Base-by-base conservation (phyloP, 2,329 filamentous ascomycete genomes). In the Fusarium sp. region DNA sequence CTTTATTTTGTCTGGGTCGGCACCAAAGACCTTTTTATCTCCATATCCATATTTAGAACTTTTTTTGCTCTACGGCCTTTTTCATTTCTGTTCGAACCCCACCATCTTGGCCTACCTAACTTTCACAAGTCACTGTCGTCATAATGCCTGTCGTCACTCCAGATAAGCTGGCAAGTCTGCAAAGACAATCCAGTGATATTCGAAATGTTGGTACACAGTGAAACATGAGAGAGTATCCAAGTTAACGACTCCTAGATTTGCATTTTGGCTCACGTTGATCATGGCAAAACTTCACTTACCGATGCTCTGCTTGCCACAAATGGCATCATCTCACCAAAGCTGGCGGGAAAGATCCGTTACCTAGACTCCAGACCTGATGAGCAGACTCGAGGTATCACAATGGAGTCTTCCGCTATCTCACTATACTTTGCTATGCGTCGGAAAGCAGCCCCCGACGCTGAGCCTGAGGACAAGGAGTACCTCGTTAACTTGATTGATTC, bases 371-470 rank as follows among this genome's bases (percentile, higher is more conserved):
- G 96, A 45, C 95, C 95, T 3, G 96, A 99, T 81, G 96, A 99
- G 81, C 96, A 99, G 82, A 88, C 93, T 18, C 91, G 96, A 71
- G 96, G 96, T 60, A 99, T 99, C 78, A 99, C 96, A n/a, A 99
- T 99, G 96, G 96, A 99, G 81, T 98, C 96, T 1, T 98, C 95
- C 8, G 96, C 96, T 68, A 99, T 99, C 71, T 98, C 96, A 1
- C 86, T 99, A 34, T 97, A 92, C 82, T 99, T 99, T 80, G 97
- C 95, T 38, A 93, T 98, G 87, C 84, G 97, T 57, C 88, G 95
- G 73, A 89, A 93, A 73, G 84, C 89, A 40, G 85, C 88, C 3
- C 90, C 91, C 3, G 90, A 94, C 18, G 89, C 89, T 8, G 78
- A 85, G 16, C 91, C 93, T 0, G 87, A 91, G 75, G 87, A 92